Evolutionary conservation across 768 basidiomycete species (phyloP), one percentile per base, ranked within the genome.

Genomic region (Fomitopsis pulvina): DNA sequence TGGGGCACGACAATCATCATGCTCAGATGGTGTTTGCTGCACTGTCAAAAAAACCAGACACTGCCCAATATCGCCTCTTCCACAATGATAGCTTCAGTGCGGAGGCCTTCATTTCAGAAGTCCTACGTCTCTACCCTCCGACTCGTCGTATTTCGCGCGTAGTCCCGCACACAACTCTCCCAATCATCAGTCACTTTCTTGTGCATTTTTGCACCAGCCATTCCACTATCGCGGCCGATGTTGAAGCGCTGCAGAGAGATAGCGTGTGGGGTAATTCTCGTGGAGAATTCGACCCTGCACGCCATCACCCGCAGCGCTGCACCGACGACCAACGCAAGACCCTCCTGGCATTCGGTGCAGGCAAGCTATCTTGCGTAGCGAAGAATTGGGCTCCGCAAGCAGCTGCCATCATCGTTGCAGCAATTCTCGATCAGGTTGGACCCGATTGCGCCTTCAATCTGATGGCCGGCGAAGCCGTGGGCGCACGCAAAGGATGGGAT

Each of bases 101-200:
- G 22, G 63, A 71, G 43, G 61, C 60, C 2, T 60, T 76, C 45
- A 60, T 80, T 0, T 54, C 57, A 21, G 79, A 80, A 57, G 61
- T 67, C 5, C 68, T 80, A 63, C 66, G 79, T 0, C 64, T 80
- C 1, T 62, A 76, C 57, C 79, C 79, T 2, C 79, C 79, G 0
- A 76, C 75, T 2, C 71, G 68, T 43, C 73, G 67, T 22, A 77
- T 81, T 32, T 61, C 66, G 18, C 71, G 73, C 24, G 52, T 50
- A 11, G 27, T 41, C 8, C 7, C 53, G 21, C 41, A 50, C 16
- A 50, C 34, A 20, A 40, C 41, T 10, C 50, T 52, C 20, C 18
- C 34, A 12, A 37, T 37, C 4, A 12, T 37, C 34, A 4, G 6
- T 18, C 14, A 14, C 14, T 7, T 37, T 16, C 45, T 44, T 22